Percentiles rank a stretch among this genome's conserved stretches.
Conservation (phyloP, 805 yeast species). For the Yarrowia sp. region DNA sequence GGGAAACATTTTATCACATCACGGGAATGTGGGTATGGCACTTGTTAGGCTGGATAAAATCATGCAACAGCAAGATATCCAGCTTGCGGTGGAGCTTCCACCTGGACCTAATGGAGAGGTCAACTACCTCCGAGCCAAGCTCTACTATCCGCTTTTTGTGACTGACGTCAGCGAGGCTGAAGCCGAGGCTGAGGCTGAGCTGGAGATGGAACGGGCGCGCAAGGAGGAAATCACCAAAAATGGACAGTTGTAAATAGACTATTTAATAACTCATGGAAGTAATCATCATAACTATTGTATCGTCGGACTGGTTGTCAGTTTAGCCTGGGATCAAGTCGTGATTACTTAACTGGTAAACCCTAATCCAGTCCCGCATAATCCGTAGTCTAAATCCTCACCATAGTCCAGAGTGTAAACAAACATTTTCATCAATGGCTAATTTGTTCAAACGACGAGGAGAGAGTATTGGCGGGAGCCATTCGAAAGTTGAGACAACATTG, state of each 20-base stretch:
- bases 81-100: slow-evolving; percentile 35
- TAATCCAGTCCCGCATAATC: not conserved
- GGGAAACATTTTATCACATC: slow-evolving; percentile 22
- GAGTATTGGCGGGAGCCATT: not conserved
- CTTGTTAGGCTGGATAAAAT: slow-evolving; percentile 51
- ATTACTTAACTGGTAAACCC: not conserved
- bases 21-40: slow-evolving; percentile 65
- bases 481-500: not conserved
- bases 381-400: not conserved
- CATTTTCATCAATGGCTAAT: not conserved
- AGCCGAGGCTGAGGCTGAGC: not conserved
- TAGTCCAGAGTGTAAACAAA: not conserved
- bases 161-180: slow-evolving; percentile 6
- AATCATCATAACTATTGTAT: not conserved
- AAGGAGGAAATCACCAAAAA: not conserved
- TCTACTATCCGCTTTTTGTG: slow-evolving; percentile 13
- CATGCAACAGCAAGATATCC: slow-evolving; percentile 37
- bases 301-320: not conserved
- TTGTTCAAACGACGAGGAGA: slow-evolving; percentile 5
- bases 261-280: not conserved
- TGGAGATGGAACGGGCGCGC: not conserved
- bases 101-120: slow-evolving; percentile 20
- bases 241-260: slow-evolving; percentile 8
- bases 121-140: slow-evolving; percentile 7
- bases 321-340: not conserved